phyloP scores from a whole-genome alignment of 176 grass and related monocot genomes.

The Bothriochloa decipiens region DNA sequence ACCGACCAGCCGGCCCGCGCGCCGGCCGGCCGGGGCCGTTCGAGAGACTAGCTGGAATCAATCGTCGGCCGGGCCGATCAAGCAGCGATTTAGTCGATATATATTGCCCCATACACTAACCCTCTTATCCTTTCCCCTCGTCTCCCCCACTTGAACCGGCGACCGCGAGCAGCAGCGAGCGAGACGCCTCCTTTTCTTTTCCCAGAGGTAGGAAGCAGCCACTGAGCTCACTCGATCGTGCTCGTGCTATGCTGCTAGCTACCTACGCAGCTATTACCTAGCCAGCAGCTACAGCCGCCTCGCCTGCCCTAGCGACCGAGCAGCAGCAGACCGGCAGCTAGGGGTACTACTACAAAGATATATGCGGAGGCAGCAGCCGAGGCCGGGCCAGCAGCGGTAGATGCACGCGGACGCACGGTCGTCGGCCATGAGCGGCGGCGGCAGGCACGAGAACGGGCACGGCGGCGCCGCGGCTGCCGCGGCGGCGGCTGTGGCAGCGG shows the following conservation, averaged over 20 bases:
- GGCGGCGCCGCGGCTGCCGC: not conserved
- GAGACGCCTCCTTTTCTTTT: not conserved
- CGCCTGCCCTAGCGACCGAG: constrained; percentile 13
- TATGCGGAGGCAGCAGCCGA: constrained; percentile 35
- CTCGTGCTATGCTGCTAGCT: constrained; percentile 4
- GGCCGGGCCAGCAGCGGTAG: not conserved
- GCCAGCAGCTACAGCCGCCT: constrained; percentile 1
- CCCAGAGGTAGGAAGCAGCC: constrained; percentile 34
- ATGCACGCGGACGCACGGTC: not conserved
- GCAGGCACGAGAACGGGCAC: constrained; percentile 41
- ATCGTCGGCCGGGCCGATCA: not conserved
- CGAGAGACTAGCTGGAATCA: constrained; percentile 3
- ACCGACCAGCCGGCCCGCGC: not conserved
- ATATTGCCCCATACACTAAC: constrained; percentile 42
- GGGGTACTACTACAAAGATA: not conserved
- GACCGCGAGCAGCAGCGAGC: not conserved
- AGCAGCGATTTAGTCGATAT: constrained; percentile 11
- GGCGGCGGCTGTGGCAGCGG: not conserved
- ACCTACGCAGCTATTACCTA: constrained; percentile 3
- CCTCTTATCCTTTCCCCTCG: constrained; percentile 49
- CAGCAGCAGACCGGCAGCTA: not conserved
- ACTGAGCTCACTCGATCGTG: constrained; percentile 40
- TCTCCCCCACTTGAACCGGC: constrained; percentile 46
- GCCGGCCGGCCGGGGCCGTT: not conserved
- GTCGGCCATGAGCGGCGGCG: constrained; percentile 36